phyloP scores from a whole-genome alignment of 768 basidiomycete genomes.

The Boletellus ananiceps region DNA sequence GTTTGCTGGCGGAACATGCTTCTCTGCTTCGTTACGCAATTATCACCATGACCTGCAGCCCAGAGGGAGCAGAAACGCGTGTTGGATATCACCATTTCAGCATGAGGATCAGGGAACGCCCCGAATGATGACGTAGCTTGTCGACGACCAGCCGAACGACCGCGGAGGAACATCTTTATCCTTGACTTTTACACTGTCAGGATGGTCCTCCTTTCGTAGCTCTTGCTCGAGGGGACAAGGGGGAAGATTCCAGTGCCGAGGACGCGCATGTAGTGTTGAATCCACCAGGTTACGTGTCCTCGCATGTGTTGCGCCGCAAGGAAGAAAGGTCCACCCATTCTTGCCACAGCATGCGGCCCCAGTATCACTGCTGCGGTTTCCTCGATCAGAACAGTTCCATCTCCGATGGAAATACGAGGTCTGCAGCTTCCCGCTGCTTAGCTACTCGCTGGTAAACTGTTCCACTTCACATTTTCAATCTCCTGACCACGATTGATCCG shows the following conservation, averaged over 20 bases:
- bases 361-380: not conserved
- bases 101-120: slow-evolving; percentile 18
- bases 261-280: not conserved
- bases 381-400: not conserved
- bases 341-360: not conserved
- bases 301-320: not conserved
- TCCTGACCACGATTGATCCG: not conserved
- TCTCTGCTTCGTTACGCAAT: slow-evolving; percentile 3
- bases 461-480: not conserved
- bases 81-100: not conserved
- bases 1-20: not conserved
- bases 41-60: not conserved
- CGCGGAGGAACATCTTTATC: slow-evolving; percentile 11
- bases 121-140: slow-evolving; percentile 1
- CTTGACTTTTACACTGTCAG: not conserved
- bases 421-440: not conserved
- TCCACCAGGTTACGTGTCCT: not conserved
- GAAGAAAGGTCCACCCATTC: not conserved
- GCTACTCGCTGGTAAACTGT: not conserved
- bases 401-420: not conserved
- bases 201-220: not conserved
- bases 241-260: not conserved
- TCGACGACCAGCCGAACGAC: slow-evolving; percentile 7
- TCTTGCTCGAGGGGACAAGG: not conserved
- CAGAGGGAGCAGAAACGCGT: not conserved